These are phyloP conservation scores for Jaltomata sinuosa DNA, from an alignment of 257 asterid species.

Conservation along the genomic window DNA sequence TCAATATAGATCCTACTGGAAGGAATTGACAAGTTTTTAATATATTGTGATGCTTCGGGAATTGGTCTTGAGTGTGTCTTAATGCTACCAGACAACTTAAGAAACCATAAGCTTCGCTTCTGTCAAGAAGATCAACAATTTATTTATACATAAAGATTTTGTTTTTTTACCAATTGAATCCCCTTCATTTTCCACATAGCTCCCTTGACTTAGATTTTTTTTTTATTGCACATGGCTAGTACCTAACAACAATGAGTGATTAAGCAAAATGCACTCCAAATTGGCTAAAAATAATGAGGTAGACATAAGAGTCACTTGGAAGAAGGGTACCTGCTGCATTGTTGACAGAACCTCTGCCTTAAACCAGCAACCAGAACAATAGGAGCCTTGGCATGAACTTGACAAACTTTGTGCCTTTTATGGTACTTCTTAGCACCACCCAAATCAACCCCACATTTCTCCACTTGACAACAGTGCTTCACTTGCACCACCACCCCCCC, in stretches of 20 bases:
- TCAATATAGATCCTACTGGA: no score
- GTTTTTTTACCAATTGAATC: background rate
- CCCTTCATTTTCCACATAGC: background rate
- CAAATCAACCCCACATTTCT: conserved; percentile 35
- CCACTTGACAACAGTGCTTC: conserved; percentile 32
- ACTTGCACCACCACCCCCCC: background rate
- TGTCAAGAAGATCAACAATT: background rate
- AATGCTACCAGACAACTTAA: background rate
- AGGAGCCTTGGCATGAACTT: conserved; percentile 47
- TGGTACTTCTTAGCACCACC: conserved; percentile 34
- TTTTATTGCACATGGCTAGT: background rate
- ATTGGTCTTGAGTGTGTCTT: background rate
- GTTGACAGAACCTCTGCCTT: conserved; percentile 58
- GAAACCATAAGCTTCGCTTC: background rate
- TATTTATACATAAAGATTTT: background rate
- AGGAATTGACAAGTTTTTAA: no score
- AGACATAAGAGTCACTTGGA: background rate
- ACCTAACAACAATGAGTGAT: background rate
- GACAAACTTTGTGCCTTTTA: conserved; percentile 55
- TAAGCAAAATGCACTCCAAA: background rate
- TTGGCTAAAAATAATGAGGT: background rate
- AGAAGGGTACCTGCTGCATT: conserved; percentile 53
- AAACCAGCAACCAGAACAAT: conserved; percentile 34
- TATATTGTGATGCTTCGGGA: no score
- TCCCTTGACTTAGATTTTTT: background rate